These are phyloP conservation scores for Scutellaria galericulata DNA, from an alignment of 257 asterid genomes.

Conservation along the genomic window DNA sequence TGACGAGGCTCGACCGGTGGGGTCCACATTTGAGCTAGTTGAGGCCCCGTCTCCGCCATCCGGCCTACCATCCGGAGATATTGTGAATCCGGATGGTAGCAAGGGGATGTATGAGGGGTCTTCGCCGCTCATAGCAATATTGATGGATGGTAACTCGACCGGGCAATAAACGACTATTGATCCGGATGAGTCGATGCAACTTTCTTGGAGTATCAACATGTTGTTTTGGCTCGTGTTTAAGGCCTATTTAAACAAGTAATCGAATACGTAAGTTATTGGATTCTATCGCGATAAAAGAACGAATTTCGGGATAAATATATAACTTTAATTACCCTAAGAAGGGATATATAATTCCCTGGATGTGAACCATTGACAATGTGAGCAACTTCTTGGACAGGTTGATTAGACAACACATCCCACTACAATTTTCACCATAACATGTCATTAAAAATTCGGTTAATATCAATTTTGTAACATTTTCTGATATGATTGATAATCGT, in stretches of 20 bases:
- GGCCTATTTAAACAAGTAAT: slow-evolving; percentile 50
- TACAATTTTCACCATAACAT: slow-evolving; percentile 25
- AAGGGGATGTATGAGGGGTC: slow-evolving; percentile 80
- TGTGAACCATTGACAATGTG: slow-evolving; percentile 94
- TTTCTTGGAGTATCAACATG: slow-evolving; percentile 92
- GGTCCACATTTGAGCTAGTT: slow-evolving; percentile 48
- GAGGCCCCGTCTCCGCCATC: slow-evolving; percentile 52
- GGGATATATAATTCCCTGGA: slow-evolving; percentile 90
- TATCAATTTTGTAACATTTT: no score
- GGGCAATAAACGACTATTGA: slow-evolving; percentile 81
- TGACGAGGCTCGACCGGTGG: slow-evolving; percentile 12
- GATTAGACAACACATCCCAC: slow-evolving; percentile 97
- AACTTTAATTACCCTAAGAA: slow-evolving; percentile 75
- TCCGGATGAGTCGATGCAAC: slow-evolving; percentile 89
- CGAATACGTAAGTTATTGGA: no score
- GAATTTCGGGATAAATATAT: not conserved
- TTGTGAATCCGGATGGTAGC: slow-evolving; percentile 85
- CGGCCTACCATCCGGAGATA: slow-evolving; percentile 67
- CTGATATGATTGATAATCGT: no score
- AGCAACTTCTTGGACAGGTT: slow-evolving; percentile 90
- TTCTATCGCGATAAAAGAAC: not conserved
- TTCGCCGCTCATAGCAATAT: slow-evolving; percentile 91
- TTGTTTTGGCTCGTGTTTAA: slow-evolving; percentile 80
- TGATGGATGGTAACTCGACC: slow-evolving; percentile 74
- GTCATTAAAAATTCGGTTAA: no score